These are phyloP conservation scores for Lasiodiplodia citricola DNA, from an alignment of 2,329 filamentous ascomycete genomes.

Conservation along the genomic window DNA sequence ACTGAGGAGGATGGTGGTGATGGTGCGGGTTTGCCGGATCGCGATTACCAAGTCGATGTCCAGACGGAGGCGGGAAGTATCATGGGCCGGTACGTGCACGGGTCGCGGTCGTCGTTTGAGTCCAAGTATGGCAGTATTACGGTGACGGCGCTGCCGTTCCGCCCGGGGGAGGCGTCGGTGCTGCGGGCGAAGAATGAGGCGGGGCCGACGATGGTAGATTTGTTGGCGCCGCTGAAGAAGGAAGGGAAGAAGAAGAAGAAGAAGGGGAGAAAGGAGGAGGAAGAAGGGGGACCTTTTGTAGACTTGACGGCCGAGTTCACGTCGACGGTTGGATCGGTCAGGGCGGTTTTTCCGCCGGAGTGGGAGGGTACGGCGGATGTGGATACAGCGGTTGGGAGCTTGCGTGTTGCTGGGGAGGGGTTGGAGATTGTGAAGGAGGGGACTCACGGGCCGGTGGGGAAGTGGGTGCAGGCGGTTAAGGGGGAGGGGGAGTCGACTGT, in stretches of 20 bases:
- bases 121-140: neutral
- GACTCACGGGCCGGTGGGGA: neutral
- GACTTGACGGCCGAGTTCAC: neutral
- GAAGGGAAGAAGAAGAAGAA: neutral
- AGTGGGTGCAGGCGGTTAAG: conserved; percentile 14
- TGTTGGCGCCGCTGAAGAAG: neutral
- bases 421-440: conserved; percentile 3
- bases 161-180: neutral
- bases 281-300: neutral
- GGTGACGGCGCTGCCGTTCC: neutral
- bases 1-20: neutral
- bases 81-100: neutral
- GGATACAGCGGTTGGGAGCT: neutral
- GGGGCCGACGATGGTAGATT: neutral
- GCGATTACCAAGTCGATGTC: neutral
- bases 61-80: conserved; percentile 5
- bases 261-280: too few relatives aligned
- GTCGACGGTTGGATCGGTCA: neutral
- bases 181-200: neutral
- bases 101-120: neutral
- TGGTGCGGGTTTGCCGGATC: neutral
- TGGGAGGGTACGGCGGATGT: conserved; percentile 3
- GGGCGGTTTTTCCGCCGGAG: neutral
- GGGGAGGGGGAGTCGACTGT: neutral
- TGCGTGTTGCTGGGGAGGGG: neutral